Percentiles rank a stretch among this genome's conserved stretches.
phyloP scores from a whole-genome alignment of 371 early-diverging fungal species.

The Syncephalastrum sp. region DNA sequence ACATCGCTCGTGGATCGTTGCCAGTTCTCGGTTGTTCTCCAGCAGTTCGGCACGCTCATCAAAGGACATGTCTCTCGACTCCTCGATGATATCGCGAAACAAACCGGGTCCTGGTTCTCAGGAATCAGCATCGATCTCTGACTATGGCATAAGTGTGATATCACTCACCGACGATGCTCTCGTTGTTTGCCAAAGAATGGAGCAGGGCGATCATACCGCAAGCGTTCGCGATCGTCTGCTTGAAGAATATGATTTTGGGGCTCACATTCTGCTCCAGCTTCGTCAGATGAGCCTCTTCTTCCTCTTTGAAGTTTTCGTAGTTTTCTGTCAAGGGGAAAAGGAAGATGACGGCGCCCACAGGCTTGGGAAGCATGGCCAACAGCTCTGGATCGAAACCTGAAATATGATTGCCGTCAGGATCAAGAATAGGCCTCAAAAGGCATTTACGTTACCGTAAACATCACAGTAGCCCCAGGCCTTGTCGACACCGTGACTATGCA shows the following conservation, averaged over 20 bases:
- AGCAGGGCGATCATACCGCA: slow-evolving; percentile 88
- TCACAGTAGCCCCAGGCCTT: slow-evolving; percentile 50
- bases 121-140: background rate
- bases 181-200: slow-evolving; percentile 71
- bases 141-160: too few species aligned
- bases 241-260: slow-evolving; percentile 70
- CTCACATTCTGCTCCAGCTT: slow-evolving; percentile 54
- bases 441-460: slow-evolving; percentile 34
- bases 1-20: slow-evolving; percentile 54
- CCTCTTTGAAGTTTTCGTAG: slow-evolving; percentile 56
- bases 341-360: slow-evolving; percentile 79
- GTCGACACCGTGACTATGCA: slow-evolving; percentile 53
- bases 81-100: slow-evolving; percentile 59
- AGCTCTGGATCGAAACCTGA: slow-evolving; percentile 82
- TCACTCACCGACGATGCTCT: slow-evolving; percentile 32
- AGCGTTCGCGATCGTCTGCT: slow-evolving; percentile 91
- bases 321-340: slow-evolving; percentile 67
- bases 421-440: background rate
- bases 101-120: slow-evolving; percentile 51
- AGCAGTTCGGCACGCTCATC: slow-evolving; percentile 71
- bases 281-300: slow-evolving; percentile 53
- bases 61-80: slow-evolving; percentile 58
- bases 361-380: slow-evolving; percentile 77
- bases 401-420: background rate
- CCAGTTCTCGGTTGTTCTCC: slow-evolving; percentile 59